A percentile compares a stretch with the other conserved stretches of the same genome.
These are phyloP conservation scores for Syzygium aromaticum DNA, from an alignment of 345 rosid genomes.

Conservation along the genomic window DNA sequence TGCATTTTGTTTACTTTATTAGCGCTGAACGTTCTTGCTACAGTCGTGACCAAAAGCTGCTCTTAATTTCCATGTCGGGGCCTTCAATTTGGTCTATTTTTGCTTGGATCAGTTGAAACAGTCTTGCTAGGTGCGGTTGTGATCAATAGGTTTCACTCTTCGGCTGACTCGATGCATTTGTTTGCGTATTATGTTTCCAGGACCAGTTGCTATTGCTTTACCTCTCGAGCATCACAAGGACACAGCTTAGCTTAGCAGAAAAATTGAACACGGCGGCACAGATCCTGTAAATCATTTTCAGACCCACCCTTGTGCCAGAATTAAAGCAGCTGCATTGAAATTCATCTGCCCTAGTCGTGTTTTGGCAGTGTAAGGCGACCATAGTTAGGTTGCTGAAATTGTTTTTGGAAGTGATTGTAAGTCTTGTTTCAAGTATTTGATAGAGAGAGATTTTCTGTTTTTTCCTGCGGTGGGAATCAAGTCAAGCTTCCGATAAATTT, in stretches of 20 bases:
- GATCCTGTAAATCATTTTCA: constrained; percentile 21
- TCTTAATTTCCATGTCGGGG: background rate
- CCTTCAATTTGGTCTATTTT: background rate
- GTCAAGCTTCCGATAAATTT: background rate
- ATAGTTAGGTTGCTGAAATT: background rate
- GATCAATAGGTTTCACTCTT: background rate
- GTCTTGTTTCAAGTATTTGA: background rate
- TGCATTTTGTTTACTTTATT: background rate
- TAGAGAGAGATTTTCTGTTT: background rate
- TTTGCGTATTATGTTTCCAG: constrained; percentile 19
- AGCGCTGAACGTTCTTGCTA: background rate
- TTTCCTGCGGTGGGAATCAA: background rate
- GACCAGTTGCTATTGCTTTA: constrained; percentile 78
- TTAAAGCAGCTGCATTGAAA: background rate
- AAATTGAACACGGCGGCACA: constrained; percentile 94
- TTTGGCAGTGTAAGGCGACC: background rate
- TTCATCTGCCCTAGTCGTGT: background rate
- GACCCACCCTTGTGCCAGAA: background rate
- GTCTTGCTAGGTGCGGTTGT: background rate
- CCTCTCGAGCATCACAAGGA: constrained; percentile 84
- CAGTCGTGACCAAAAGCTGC: background rate
- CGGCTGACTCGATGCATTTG: background rate
- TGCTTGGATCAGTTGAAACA: background rate
- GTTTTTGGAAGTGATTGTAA: background rate
- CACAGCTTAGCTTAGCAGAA: constrained; percentile 86